Percentiles rank a stretch among this genome's conserved stretches.
Conservation (phyloP, 148 eudicot genomes). For the Rhododendron simsii region DNA sequence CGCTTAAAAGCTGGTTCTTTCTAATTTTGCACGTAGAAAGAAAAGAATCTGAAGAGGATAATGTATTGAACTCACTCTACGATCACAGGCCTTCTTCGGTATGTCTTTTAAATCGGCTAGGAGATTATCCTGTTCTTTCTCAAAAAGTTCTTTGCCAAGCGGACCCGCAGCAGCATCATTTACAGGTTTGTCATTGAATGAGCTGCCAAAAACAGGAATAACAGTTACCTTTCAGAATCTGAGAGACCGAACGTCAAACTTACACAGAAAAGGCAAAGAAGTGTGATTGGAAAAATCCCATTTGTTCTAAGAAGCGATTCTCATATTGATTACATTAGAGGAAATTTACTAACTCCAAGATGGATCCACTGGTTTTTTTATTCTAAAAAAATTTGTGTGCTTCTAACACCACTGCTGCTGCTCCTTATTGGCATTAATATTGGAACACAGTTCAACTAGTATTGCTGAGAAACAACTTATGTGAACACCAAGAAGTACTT, state of each 20-base stretch:
- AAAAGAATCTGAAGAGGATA: not conserved
- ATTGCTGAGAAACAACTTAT: not conserved
- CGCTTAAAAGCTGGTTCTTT: not conserved
- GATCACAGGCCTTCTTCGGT: constrained; percentile 98
- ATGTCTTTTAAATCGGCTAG: constrained; percentile 83
- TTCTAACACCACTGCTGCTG: not conserved
- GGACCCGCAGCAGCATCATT: constrained; percentile 64
- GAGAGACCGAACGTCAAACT: not conserved
- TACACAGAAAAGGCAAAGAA: not conserved
- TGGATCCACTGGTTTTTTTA: not conserved
- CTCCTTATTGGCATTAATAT: not conserved
- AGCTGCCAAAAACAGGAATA: constrained; percentile 34
- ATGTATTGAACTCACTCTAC: constrained; percentile 53
- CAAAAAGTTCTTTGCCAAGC: constrained; percentile 88
- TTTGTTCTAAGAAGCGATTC: not conserved
- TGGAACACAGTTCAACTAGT: not conserved
- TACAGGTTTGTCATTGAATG: constrained; percentile 93
- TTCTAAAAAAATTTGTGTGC: not conserved
- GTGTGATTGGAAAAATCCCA: not conserved
- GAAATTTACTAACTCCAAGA: not conserved
- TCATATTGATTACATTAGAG: not conserved
- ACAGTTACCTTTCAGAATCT: not conserved
- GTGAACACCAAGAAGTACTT: not conserved
- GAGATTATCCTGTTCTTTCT: constrained; percentile 94
- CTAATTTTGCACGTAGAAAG: not conserved